Evolutionary conservation across 2,329 filamentous ascomycete species (phyloP).

Genomic region (Venturia carpophila): DNA sequence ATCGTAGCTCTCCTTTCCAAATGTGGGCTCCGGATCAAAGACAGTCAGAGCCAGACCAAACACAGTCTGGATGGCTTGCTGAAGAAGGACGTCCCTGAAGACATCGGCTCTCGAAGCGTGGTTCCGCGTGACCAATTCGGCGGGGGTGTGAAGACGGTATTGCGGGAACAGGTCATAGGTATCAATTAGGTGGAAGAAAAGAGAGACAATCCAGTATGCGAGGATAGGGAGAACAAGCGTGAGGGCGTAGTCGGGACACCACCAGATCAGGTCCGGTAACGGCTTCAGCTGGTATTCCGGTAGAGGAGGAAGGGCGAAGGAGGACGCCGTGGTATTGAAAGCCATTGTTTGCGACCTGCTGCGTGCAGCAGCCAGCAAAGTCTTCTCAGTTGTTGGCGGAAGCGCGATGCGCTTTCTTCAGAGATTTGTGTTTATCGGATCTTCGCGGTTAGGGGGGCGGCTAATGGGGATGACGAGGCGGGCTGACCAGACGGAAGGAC

Average conservation of each 20-base stretch:
- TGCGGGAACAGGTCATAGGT: conserved; percentile 76
- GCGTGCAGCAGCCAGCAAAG: conserved; percentile 3
- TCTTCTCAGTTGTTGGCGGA: background rate
- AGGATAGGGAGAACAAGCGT: conserved; percentile 68
- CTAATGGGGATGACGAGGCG: background rate
- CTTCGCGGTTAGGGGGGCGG: conserved; percentile 5
- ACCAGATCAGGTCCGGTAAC: conserved; percentile 63
- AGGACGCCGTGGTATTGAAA: conserved; percentile 37
- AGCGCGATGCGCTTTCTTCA: conserved; percentile 4
- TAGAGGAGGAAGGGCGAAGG: conserved; percentile 69
- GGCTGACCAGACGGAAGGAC: background rate
- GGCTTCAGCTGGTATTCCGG: conserved; percentile 69
- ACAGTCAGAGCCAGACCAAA: conserved; percentile 60
- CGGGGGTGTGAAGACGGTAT: conserved; percentile 90
- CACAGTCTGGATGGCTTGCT: conserved; percentile 80
- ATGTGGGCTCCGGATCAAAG: conserved; percentile 65
- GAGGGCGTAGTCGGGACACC: conserved; percentile 73
- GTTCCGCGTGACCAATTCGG: conserved; percentile 80
- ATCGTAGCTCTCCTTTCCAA: conserved; percentile 76
- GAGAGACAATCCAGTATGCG: conserved; percentile 81
- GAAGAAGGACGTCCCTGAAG: conserved; percentile 80
- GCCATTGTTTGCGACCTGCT: conserved; percentile 15
- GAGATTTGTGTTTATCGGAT: conserved; percentile 6
- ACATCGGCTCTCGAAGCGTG: conserved; percentile 79
- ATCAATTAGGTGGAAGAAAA: conserved; percentile 84